Base-by-base conservation (phyloP, 768 basidiomycete species). In the Pulveroboletus sp. region DNA sequence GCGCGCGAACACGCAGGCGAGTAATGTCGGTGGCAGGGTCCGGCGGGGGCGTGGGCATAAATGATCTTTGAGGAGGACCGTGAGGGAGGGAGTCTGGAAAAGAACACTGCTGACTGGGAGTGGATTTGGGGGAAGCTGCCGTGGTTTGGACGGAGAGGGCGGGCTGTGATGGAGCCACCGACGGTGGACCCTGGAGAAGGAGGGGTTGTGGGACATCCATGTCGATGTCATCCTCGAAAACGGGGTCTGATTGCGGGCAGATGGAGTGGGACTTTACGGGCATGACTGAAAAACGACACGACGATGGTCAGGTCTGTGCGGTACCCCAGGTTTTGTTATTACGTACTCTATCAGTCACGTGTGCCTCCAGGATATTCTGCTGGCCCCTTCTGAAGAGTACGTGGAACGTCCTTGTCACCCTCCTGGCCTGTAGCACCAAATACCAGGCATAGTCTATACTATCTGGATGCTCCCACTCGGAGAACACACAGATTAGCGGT, bases 11-110 rank as follows among this genome's bases (percentile, higher is more conserved):
- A 36, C 88, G 84, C 42, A 91, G 67, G 18, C 80, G 84, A 43
- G 89, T 89, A 52, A 92, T 86, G 65, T 92, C 89, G 51, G 75
- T 66, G 32, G 83, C 69, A 6, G 90, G 89, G 51, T 79, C 76
- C 3, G 73, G 75, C 5, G 57, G 52, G 8, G 63, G 49, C 0
- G 59, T 46, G 43, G 57, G 50, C 0, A 54, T 47, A 30, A 57
- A 18, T 3, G 46, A 35, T 52, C 41, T 43, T 18, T 55, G 58
- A 1, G 51, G n/a, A 39, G 51, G 54, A 6, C 52, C 37, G 5
- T 53, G 57, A 21, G 49, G 39, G 21, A 42, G 28, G 18, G 42
- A 37, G 35, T 54, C 50, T 35, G 43, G 33, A 47, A 66, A 24
- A 33, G 59, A 37, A 52, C 64, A 65, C 52, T 61, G 56, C 10